Percentiles rank a stretch among this genome's conserved stretches.
These are phyloP conservation scores for Delonix regia DNA, from an alignment of 306 rosid species.

Conservation along the genomic window DNA sequence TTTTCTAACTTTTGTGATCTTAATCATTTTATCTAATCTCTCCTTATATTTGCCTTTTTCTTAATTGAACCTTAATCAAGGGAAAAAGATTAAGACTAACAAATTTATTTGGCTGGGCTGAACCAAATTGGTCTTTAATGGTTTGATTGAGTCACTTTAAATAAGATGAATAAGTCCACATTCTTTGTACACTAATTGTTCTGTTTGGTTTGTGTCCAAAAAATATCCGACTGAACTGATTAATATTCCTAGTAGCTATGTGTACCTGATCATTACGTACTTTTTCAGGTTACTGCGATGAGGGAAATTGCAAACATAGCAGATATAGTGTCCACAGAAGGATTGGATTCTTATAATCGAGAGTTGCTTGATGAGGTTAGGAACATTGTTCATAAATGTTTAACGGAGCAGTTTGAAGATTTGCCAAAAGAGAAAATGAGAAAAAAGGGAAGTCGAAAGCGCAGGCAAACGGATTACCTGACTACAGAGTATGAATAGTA, in stretches of 20 bases:
- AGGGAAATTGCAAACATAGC: slow-evolving; percentile 60
- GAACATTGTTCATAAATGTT: slow-evolving; percentile 51
- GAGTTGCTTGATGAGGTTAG: slow-evolving; percentile 52
- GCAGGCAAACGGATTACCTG: slow-evolving; percentile 41
- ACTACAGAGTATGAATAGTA: slow-evolving; percentile 1
- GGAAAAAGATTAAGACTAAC: not conserved
- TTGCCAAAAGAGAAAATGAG: slow-evolving; percentile 45
- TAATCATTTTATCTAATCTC: too few species aligned
- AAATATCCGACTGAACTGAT: not conserved
- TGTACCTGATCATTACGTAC: not conserved
- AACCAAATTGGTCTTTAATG: not conserved
- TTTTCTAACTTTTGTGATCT: too few species aligned
- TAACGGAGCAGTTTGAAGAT: slow-evolving; percentile 55
- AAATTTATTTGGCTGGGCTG: not conserved
- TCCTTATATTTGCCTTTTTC: too few species aligned
- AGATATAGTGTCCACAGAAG: slow-evolving; percentile 46
- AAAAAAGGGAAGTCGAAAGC: slow-evolving; percentile 53
- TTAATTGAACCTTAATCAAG: not conserved
- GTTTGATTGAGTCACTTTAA: too few species aligned
- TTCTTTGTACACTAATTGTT: not conserved
- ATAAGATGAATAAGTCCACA: too few species aligned
- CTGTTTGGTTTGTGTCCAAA: not conserved
- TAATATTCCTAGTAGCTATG: not conserved
- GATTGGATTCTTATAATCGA: slow-evolving; percentile 52
- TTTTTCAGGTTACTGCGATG: slow-evolving; percentile 51